Conservation (phyloP, 306 rosid genomes). For the Sindora glabra region DNA sequence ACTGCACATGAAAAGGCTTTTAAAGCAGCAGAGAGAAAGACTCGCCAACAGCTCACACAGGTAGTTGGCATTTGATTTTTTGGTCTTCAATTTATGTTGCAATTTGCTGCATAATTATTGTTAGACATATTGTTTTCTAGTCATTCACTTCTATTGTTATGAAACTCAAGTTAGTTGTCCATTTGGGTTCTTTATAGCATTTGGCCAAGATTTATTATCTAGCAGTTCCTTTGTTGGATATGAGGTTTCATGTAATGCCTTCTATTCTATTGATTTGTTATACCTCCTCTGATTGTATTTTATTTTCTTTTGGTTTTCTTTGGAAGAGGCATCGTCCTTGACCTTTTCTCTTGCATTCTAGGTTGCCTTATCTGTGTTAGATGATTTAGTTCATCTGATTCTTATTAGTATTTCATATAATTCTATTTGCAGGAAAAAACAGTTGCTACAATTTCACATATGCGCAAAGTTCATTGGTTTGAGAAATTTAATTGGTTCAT, state of each 20-base stretch:
- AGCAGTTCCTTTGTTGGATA: not conserved
- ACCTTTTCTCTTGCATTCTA: not conserved
- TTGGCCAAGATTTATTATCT: not conserved
- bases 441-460: slow-evolving; percentile 84
- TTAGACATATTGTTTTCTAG: no score
- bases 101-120: slow-evolving; percentile 12
- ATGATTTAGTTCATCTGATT: not conserved
- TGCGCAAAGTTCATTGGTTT: slow-evolving; percentile 99
- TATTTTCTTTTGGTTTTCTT: not conserved
- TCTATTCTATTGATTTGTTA: not conserved
- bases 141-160: not conserved
- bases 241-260: no score
- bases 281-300: not conserved
- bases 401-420: slow-evolving; percentile 3
- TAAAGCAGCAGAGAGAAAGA: slow-evolving; percentile 96
- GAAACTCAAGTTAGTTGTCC: no score
- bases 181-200: not conserved
- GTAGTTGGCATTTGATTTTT: slow-evolving; percentile 31
- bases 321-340: not conserved
- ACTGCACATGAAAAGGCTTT: slow-evolving; percentile 94
- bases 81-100: not conserved
- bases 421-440: slow-evolving; percentile 72
- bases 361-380: not conserved
- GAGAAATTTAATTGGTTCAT: slow-evolving; percentile 98
- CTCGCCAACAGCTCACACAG: slow-evolving; percentile 86